Conservation (phyloP, 306 rosid species). For the Fragaria vesca region DNA sequence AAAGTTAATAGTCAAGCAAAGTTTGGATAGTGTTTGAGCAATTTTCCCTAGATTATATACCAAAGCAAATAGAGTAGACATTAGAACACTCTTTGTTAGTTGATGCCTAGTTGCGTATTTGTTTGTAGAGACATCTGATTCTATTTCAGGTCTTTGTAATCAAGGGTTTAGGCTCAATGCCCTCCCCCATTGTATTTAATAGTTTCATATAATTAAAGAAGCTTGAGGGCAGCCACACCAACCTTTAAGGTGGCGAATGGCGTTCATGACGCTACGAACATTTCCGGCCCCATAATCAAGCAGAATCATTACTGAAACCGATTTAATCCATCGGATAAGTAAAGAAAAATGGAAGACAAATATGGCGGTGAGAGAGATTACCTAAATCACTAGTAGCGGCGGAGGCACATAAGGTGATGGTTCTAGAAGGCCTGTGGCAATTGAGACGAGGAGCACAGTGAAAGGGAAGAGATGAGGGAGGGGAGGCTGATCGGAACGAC, state of each 20-base stretch:
- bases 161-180: too few relatives aligned
- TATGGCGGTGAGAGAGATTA: constrained; percentile 21
- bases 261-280: constrained; percentile 87
- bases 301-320: constrained; percentile 65
- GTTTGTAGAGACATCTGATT: too few relatives aligned
- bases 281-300: constrained; percentile 94
- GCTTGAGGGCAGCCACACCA: too few relatives aligned
- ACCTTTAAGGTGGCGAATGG: constrained; percentile 34
- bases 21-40: too few relatives aligned
- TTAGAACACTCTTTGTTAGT: too few relatives aligned
- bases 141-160: too few relatives aligned
- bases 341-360: not conserved
- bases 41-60: too few relatives aligned
- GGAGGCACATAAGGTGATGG: constrained; percentile 66
- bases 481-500: constrained; percentile 33
- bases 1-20: too few relatives aligned
- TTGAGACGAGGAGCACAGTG: constrained; percentile 36
- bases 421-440: constrained; percentile 30
- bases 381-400: constrained; percentile 52
- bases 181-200: too few relatives aligned
- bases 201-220: too few relatives aligned
- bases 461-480: constrained; percentile 44
- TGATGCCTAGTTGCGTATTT: too few relatives aligned
- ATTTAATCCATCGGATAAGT: not conserved
- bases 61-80: too few relatives aligned